Evolutionary conservation across 2,329 filamentous ascomycete genomes (phyloP).

Genomic region (Penicillium glabrum): DNA sequence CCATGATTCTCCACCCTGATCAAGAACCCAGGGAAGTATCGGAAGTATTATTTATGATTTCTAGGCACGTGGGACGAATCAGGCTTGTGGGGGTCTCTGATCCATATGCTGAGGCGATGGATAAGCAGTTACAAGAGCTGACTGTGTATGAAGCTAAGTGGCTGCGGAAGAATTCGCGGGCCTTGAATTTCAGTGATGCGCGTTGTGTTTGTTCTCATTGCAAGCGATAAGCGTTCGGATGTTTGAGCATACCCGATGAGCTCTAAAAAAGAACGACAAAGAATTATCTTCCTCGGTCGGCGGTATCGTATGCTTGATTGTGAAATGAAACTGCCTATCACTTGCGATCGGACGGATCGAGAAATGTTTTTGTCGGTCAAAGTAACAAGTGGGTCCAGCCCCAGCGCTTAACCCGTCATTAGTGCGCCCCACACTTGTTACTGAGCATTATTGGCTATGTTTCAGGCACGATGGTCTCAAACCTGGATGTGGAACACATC

Average conservation of each 20-base stretch:
- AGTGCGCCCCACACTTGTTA: not conserved
- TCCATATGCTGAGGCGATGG: not conserved
- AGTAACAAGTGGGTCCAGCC: not conserved
- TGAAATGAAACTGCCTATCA: too few species aligned
- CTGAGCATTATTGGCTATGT: not conserved
- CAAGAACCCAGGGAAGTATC: not conserved
- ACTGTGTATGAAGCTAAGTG: not conserved
- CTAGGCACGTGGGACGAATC: not conserved
- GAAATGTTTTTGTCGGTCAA: too few species aligned
- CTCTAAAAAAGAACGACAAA: too few species aligned
- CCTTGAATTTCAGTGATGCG: not conserved
- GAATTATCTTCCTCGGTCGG: too few species aligned
- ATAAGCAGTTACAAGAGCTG: not conserved
- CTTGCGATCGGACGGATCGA: too few species aligned
- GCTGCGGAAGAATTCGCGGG: not conserved
- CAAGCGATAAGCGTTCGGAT: not conserved
- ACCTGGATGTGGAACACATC: not conserved
- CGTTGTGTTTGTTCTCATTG: not conserved
- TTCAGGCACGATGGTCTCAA: not conserved
- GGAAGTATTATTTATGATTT: not conserved
- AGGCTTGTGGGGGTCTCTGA: not conserved
- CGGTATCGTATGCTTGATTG: too few species aligned
- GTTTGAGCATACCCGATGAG: too few species aligned
- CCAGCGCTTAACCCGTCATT: not conserved
- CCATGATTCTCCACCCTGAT: not conserved